Evolutionary conservation across 1,139 yeast species (phyloP), one percentile per base, ranked within the genome.

Genomic region (Saccharomyces pastorianus): DNA sequence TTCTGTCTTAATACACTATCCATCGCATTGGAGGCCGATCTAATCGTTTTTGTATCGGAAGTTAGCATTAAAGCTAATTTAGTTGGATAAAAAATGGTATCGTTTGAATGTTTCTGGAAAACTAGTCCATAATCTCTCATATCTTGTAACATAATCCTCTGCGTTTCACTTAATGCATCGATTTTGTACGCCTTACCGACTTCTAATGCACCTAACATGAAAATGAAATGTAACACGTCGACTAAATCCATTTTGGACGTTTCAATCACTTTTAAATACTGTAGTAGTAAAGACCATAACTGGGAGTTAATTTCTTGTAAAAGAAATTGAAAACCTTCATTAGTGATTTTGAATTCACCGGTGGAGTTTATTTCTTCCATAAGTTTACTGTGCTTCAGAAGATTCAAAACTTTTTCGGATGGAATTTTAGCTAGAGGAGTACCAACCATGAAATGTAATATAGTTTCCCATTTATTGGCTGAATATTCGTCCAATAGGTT

Each of bases 401-500:
- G 71, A 38, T 82, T 79, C 47, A 86, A 71, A 1, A 86, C 93
- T 23, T 88, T 86, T 27, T 77, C 76, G 34, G 88, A 83, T 4
- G 96, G 96, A 2, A 79, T 74, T 9, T 76, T 74, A 23, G 82
- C 74, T 49, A 83, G 73, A 55, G 86, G 86, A 0, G 96, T 88
- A 2, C 98, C 98, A 49, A 93, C 99, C 98, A 93, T 93, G 72
- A 85, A 93, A 75, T 95, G 99, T 63, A 95, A 76, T 62, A 95
- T 93, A 4, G 89, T 83, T 68, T 95, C 99, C 99, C 99, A 93
- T 65, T 87, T 88, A 50, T 79, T 80, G 6, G 89, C 80, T 9
- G 97, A 96, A 72, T 89, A 90, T 47, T 76, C 76, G 64, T 90
- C 96, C 51, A 93, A 73, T 63, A 85, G 86, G 41, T 78, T 77